These are phyloP conservation scores for Claviceps pusilla DNA, from an alignment of 2,329 filamentous ascomycete genomes.

Conservation along the genomic window DNA sequence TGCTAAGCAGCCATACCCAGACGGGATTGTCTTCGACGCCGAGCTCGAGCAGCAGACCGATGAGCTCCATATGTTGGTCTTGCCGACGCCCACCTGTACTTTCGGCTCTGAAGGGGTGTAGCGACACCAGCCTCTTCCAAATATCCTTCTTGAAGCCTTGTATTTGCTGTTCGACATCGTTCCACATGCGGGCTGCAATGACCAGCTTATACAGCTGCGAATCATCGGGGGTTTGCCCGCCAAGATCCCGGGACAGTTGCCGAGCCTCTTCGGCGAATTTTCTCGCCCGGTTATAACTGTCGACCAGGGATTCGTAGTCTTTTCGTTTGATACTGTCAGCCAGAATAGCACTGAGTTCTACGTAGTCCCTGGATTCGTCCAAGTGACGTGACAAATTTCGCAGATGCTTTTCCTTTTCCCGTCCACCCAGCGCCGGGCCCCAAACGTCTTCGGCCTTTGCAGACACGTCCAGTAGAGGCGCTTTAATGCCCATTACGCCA, in stretches of 20 bases:
- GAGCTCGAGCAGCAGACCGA: slow-evolving; percentile 75
- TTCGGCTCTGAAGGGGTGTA: slow-evolving; percentile 42
- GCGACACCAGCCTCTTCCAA: slow-evolving; percentile 64
- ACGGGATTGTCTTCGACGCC: slow-evolving; percentile 94
- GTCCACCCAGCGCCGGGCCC: slow-evolving; percentile 82
- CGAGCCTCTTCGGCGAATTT: slow-evolving; percentile 67
- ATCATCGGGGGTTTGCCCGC: slow-evolving; percentile 50
- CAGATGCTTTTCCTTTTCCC: slow-evolving; percentile 78
- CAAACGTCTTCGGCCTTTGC: slow-evolving; percentile 95
- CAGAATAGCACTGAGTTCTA: slow-evolving; percentile 65
- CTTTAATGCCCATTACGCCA: slow-evolving; percentile 75
- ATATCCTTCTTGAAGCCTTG: slow-evolving; percentile 76
- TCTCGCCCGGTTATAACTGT: slow-evolving; percentile 74
- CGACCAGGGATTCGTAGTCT: slow-evolving; percentile 76
- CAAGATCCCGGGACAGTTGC: slow-evolving; percentile 43
- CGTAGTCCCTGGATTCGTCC: slow-evolving; percentile 64
- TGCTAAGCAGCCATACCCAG: slow-evolving; percentile 85
- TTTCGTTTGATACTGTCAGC: slow-evolving; percentile 77
- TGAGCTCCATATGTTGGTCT: slow-evolving; percentile 81
- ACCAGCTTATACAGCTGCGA: slow-evolving; percentile 73
- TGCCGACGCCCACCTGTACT: slow-evolving; percentile 40
- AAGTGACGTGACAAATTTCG: slow-evolving; percentile 63
- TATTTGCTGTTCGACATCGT: slow-evolving; percentile 78
- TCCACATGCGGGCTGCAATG: slow-evolving; percentile 85
- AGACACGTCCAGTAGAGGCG: slow-evolving; percentile 72